A percentile compares a stretch with the other conserved stretches of the same genome.
Evolutionary conservation across 768 basidiomycete species (phyloP).

Genomic region (Gloeostereum incarnatum): DNA sequence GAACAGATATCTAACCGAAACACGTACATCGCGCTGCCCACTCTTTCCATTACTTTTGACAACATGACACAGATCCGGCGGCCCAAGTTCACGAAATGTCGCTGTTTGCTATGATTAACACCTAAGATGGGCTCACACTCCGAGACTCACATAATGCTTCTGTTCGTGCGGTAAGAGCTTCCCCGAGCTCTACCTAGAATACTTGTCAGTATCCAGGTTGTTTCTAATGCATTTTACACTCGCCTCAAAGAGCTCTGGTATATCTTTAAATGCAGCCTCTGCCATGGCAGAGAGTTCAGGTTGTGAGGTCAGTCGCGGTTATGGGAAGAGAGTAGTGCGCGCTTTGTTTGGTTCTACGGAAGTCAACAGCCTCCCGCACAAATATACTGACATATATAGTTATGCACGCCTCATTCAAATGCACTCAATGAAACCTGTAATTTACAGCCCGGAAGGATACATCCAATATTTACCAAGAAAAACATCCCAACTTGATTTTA

Average conservation of each 20-base stretch:
- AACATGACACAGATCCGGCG: conserved; percentile 94
- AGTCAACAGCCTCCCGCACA: too few species aligned
- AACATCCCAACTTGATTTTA: too few species aligned
- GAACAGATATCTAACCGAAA: conserved; percentile 3
- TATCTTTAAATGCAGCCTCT: conserved; percentile 80
- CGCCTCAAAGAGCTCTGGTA: conserved; percentile 96
- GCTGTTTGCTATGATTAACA: conserved; percentile 38
- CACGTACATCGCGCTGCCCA: conserved; percentile 79
- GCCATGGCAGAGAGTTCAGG: conserved; percentile 25
- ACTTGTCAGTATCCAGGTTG: conserved; percentile 6
- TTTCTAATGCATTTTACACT: conserved; percentile 9
- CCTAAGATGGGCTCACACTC: conserved; percentile 5
- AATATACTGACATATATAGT: too few species aligned
- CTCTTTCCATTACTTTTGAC: conserved; percentile 82
- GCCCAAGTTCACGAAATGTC: conserved; percentile 93
- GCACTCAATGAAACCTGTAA: too few species aligned
- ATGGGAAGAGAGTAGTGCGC: not conserved
- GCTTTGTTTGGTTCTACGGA: not conserved
- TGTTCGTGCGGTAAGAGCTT: conserved; percentile 81
- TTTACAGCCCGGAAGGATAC: too few species aligned
- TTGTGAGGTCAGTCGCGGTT: not conserved
- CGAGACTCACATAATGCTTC: conserved; percentile 74
- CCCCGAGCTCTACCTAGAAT: conserved; percentile 76
- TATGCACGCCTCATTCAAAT: too few species aligned
- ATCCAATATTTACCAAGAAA: too few species aligned